A percentile compares a stretch with the other conserved stretches of the same genome.
Evolutionary conservation across 768 basidiomycete genomes (phyloP).

Genomic region (Mycena polygramma): DNA sequence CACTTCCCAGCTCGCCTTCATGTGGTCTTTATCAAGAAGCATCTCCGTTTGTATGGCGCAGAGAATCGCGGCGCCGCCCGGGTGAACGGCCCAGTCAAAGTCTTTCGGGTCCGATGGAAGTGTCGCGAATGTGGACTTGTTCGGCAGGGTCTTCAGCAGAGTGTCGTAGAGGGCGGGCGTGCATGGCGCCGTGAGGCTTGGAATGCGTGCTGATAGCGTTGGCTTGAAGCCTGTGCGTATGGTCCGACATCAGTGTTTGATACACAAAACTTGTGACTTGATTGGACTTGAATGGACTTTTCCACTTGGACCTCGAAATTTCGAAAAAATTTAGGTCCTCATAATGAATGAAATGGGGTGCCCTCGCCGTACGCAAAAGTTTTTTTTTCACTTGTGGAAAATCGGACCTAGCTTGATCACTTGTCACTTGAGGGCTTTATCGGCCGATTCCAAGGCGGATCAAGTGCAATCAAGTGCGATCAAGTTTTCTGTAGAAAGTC

Average conservation of each 20-base stretch:
- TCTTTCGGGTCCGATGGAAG: conserved; percentile 11
- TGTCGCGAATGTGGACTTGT: background rate
- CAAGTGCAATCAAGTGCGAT: no score
- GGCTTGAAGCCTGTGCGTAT: conserved; percentile 7
- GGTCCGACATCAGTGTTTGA: no score
- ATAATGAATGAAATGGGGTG: no score
- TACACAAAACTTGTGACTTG: no score
- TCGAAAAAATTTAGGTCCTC: no score
- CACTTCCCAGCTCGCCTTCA: conserved; percentile 30
- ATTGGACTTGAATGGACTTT: no score
- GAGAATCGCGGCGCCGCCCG: conserved; percentile 22
- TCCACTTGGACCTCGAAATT: conserved; percentile 20
- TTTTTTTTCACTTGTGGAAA: no score
- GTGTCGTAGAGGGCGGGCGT: conserved; percentile 16
- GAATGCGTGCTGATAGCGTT: conserved; percentile 11
- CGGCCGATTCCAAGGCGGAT: no score
- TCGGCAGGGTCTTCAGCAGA: conserved; percentile 17
- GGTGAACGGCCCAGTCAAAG: conserved; percentile 32
- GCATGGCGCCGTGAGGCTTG: conserved; percentile 11
- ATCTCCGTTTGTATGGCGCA: background rate
- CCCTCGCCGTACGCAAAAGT: no score
- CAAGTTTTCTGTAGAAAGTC: no score
- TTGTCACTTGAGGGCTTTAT: no score
- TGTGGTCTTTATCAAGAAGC: conserved; percentile 9
- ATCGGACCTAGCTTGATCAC: no score